Conservation (phyloP, 257 asterid genomes). For the Nicotiana sylvestris region DNA sequence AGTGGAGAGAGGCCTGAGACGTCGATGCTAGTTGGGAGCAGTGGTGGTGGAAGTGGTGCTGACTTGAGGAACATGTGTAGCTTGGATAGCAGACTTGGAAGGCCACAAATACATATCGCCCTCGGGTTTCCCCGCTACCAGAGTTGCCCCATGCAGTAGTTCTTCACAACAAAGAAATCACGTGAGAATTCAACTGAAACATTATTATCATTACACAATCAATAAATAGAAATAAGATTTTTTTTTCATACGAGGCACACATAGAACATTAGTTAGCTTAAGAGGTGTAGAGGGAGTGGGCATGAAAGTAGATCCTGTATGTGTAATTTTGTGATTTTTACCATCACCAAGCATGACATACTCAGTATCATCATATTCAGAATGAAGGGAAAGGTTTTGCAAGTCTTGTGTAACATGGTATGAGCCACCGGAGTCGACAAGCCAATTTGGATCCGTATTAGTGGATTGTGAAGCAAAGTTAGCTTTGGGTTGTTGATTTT, state of each 20-base stretch:
- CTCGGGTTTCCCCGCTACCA: not conserved
- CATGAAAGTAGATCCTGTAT: not conserved
- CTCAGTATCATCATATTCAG: not conserved
- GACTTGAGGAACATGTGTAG: not conserved
- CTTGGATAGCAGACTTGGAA: no score
- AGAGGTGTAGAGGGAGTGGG: not conserved
- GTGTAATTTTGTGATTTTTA: not conserved
- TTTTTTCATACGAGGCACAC: not conserved
- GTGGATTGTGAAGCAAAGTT: not conserved
- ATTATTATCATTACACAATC: not conserved
- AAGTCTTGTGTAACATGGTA: not conserved
- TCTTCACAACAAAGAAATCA: not conserved
- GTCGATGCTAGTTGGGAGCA: not conserved
- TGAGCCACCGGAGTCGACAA: not conserved
- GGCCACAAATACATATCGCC: not conserved
- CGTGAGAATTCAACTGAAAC: not conserved
- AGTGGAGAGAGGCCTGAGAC: not conserved
- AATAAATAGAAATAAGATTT: not conserved
- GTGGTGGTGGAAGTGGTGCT: not conserved
- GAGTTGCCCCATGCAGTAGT: not conserved
- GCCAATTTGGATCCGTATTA: not conserved
- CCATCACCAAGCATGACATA: not conserved
- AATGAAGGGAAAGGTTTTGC: not conserved
- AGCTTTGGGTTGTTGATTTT: not conserved
- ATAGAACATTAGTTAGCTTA: not conserved